Base-by-base conservation (phyloP, 163 green algal species). In the Botryococcus braunii region DNA sequence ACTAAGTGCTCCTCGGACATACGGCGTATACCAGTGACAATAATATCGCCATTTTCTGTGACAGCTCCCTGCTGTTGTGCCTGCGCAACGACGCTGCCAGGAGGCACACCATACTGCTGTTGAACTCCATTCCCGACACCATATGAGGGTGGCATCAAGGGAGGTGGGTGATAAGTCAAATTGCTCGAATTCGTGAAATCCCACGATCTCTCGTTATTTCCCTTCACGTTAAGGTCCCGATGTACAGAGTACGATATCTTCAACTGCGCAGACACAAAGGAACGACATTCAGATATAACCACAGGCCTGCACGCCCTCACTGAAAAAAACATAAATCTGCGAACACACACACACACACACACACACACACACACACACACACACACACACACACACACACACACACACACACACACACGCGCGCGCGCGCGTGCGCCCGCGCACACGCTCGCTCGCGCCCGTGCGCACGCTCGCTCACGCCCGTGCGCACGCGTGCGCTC, bases 181-280 rank as follows among this genome's bases (percentile, higher is more conserved):
- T 64, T 50, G 37, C 34, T 35, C 3, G 59, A 35, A 7, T 46
- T 9, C 7, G 79, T 85, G 66, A 74, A 85, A 70, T 83, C 73
- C 43, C 74, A 65, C 62, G 72, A 82, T 27, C 74, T 65, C 49
- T 85, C 80, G 55, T 74, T 77, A 62, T 82, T 77, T 35, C 63
- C 69, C 73, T 82, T 81, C 39, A 87, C 72, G 37, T 83, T 87
- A 23, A 87, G 70, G 62, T 81, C 77, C n/a, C 69, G 67, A 60
- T 83, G 80, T 7, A 74, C 60, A 41, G 76, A 86, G 68, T 76
- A 82, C 29, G 70, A 72, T 34, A 86, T 69, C 31, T 74, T 74
- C 46, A 85, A 62, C 72, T 84, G 74, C 60, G 62, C 13, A 11
- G 27, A 4, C 4, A 38, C 34, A n/a, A n/a, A n/a, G n/a, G n/a